Evolutionary conservation across 163 green algal species (phyloP).

Genomic region (Scenedesmus sp.): DNA sequence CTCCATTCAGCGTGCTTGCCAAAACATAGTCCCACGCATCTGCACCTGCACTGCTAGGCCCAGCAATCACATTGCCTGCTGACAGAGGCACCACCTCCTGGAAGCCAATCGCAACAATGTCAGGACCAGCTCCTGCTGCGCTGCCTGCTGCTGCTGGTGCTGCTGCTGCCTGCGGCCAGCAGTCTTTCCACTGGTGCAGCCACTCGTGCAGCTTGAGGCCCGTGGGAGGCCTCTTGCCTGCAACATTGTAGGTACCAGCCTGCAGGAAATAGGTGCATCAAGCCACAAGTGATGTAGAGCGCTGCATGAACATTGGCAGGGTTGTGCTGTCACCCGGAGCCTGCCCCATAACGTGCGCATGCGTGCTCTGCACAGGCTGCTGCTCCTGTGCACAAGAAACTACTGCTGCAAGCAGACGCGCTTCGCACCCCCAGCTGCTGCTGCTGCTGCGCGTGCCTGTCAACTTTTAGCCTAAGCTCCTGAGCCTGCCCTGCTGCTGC

Average conservation of each 20-base stretch:
- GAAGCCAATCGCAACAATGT: constrained; percentile 78
- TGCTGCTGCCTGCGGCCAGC: constrained; percentile 42
- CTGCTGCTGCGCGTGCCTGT: not conserved
- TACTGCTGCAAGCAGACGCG: too few relatives aligned
- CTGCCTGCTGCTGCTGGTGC: not conserved
- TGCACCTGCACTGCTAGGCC: constrained; percentile 49
- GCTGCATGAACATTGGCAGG: too few relatives aligned
- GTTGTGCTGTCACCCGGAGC: too few relatives aligned
- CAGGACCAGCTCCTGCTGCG: constrained; percentile 42
- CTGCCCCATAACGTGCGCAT: not conserved
- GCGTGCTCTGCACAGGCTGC: not conserved
- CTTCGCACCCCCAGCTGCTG: too few relatives aligned
- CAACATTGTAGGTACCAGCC: constrained; percentile 84
- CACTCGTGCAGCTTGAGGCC: constrained; percentile 67
- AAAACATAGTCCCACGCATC: constrained; percentile 71
- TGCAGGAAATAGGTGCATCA: constrained; percentile 17
- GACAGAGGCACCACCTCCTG: constrained; percentile 91
- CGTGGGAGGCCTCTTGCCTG: constrained; percentile 70
- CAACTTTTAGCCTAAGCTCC: not conserved
- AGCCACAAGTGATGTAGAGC: not conserved
- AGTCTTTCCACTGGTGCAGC: constrained; percentile 55
- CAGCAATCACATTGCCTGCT: constrained; percentile 82
- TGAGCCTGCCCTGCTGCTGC: not conserved
- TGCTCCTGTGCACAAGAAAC: too few relatives aligned
- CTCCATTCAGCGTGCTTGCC: constrained; percentile 67